Evolutionary conservation across 352 stramenopile genomes (phyloP).

Genomic region (Phytophthora multivora): DNA sequence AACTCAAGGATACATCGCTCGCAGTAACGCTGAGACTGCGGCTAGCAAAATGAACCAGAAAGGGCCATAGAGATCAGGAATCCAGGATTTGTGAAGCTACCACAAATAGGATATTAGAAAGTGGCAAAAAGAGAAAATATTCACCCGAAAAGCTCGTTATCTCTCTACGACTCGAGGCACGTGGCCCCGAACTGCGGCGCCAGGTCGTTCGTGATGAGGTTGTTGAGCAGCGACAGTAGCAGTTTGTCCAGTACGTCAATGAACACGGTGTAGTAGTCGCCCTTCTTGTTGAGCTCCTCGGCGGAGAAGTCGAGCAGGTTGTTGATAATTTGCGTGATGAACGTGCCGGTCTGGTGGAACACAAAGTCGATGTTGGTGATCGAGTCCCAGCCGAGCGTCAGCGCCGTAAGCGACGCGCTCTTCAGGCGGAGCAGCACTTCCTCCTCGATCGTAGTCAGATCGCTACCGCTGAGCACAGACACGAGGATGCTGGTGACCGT

Average conservation of each 20-base stretch:
- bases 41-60: constrained; percentile 28
- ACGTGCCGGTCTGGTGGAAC: constrained; percentile 42
- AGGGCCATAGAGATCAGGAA: not conserved
- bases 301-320: constrained; percentile 53
- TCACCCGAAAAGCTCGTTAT: not conserved
- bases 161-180: constrained; percentile 37
- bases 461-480: constrained; percentile 36
- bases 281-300: constrained; percentile 69
- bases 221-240: constrained; percentile 56
- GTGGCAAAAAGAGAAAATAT: constrained; percentile 2
- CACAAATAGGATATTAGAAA: constrained; percentile 34
- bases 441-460: constrained; percentile 41
- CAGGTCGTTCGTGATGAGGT: constrained; percentile 46
- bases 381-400: constrained; percentile 49
- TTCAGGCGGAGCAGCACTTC: constrained; percentile 34
- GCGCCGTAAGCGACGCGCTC: constrained; percentile 35
- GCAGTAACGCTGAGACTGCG: constrained; percentile 11
- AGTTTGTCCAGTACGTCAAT: constrained; percentile 44
- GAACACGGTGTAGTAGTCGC: constrained; percentile 55
- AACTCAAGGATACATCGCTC: constrained; percentile 17
- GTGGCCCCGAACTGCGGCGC: constrained; percentile 46
- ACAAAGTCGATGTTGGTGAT: constrained; percentile 59
- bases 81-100: constrained; percentile 11
- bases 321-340: constrained; percentile 54
- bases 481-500: constrained; percentile 50